These are phyloP conservation scores for Colletotrichum abscissum DNA, from an alignment of 2,329 filamentous ascomycete genomes.

Conservation along the genomic window DNA sequence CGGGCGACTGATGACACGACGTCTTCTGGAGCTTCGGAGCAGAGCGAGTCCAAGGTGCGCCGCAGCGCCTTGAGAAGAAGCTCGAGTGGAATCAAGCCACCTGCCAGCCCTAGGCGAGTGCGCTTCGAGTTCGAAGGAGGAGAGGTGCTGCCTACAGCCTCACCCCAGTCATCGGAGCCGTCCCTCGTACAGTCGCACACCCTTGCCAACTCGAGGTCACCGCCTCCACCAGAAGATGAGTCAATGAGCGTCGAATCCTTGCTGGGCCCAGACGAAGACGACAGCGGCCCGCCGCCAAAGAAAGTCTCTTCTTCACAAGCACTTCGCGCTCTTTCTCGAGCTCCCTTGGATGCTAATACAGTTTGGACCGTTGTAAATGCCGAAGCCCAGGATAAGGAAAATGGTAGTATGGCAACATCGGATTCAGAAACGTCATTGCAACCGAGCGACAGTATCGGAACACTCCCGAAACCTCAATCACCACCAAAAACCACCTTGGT, in stretches of 20 bases:
- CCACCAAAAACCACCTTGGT: neutral
- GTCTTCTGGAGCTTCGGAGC: conserved; percentile 64
- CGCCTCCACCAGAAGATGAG: conserved; percentile 40
- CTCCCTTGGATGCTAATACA: conserved; percentile 61
- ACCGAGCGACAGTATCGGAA: neutral
- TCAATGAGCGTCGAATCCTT: conserved; percentile 44
- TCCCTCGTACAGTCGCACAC: conserved; percentile 42
- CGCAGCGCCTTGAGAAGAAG: conserved; percentile 69
- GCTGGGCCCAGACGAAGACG: conserved; percentile 51
- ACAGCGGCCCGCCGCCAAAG: conserved; percentile 57
- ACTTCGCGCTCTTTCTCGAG: conserved; percentile 62
- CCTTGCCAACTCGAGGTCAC: conserved; percentile 39
- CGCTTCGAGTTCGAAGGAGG: conserved; percentile 71
- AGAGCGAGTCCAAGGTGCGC: conserved; percentile 60
- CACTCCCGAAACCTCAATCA: neutral
- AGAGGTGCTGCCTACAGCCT: conserved; percentile 70
- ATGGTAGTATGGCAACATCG: conserved; percentile 25
- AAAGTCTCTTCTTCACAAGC: conserved; percentile 68
- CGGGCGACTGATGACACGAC: conserved; percentile 58
- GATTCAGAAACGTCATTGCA: conserved; percentile 27
- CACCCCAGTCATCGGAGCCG: conserved; percentile 56
- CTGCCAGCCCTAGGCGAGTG: conserved; percentile 68
- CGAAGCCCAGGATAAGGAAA: conserved; percentile 34
- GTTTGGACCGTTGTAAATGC: conserved; percentile 62
- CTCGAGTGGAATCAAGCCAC: conserved; percentile 60